A percentile compares a stretch with the other conserved stretches of the same genome.
Evolutionary conservation across 106 monocot genomes (phyloP).

Genomic region (Platanthera guangdongensis): DNA sequence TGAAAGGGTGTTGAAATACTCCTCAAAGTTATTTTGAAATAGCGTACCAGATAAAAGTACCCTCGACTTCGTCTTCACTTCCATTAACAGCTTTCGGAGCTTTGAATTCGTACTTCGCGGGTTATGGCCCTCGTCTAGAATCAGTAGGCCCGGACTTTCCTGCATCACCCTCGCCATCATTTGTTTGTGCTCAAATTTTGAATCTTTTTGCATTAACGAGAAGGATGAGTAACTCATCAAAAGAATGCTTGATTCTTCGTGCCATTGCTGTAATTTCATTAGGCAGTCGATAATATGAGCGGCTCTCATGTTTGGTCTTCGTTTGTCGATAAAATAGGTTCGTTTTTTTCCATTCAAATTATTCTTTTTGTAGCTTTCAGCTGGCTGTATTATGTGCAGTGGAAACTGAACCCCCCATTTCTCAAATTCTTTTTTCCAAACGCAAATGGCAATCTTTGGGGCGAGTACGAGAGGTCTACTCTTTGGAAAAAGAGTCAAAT

Average conservation of each 20-base stretch:
- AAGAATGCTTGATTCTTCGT: conserved; percentile 42
- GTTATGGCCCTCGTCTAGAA: conserved; percentile 77
- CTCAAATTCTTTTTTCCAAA: conserved; percentile 57
- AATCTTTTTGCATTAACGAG: conserved; percentile 22
- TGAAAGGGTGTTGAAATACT: conserved; percentile 65
- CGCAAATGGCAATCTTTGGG: conserved; percentile 49
- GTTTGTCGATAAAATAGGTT: not conserved
- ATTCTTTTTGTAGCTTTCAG: conserved; percentile 19
- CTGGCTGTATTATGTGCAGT: conserved; percentile 31
- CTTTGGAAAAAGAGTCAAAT: conserved; percentile 37
- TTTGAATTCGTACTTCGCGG: conserved; percentile 59
- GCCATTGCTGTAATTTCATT: conserved; percentile 50
- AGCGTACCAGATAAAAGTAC: conserved; percentile 60
- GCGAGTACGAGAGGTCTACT: conserved; percentile 57
- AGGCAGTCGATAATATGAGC: conserved; percentile 38
- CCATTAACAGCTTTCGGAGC: conserved; percentile 53
- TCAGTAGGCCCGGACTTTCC: conserved; percentile 47
- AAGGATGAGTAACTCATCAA: conserved; percentile 69
- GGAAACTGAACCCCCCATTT: conserved; percentile 60
- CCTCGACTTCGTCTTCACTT: conserved; percentile 47
- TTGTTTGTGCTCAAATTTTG: conserved; percentile 15
- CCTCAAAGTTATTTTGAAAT: conserved; percentile 78
- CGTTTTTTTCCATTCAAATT: conserved; percentile 5
- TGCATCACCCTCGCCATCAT: conserved; percentile 37
- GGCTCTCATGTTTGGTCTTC: conserved; percentile 26